Evolutionary conservation across 768 basidiomycete species (phyloP).

Genomic region (Termitomyces sp.): DNA sequence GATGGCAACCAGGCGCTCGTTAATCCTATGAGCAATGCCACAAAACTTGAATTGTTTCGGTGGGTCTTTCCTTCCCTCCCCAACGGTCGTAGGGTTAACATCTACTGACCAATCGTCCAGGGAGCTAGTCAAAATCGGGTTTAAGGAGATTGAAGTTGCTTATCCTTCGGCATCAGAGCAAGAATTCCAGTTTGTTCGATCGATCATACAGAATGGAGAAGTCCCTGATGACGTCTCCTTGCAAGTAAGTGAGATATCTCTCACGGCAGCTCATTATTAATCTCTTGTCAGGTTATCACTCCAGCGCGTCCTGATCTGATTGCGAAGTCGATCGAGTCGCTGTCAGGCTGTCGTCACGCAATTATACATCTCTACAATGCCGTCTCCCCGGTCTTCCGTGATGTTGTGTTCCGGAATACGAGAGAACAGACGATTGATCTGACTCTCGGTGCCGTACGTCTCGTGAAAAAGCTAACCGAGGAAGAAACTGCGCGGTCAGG

Average conservation of each 20-base stretch:
- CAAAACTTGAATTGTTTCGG: slow-evolving; percentile 50
- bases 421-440: slow-evolving; percentile 73
- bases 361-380: slow-evolving; percentile 91
- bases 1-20: slow-evolving; percentile 85
- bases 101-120: slow-evolving; percentile 57
- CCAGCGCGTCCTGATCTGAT: slow-evolving; percentile 81
- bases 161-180: slow-evolving; percentile 83
- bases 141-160: slow-evolving; percentile 85
- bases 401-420: slow-evolving; percentile 76
- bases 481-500: slow-evolving; percentile 64
- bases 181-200: slow-evolving; percentile 74
- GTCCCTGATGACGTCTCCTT: slow-evolving; percentile 78
- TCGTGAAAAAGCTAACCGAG: slow-evolving; percentile 65
- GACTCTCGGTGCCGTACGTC: slow-evolving; percentile 65
- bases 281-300: slow-evolving; percentile 57
- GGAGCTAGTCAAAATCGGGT: slow-evolving; percentile 68
- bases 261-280: background rate
- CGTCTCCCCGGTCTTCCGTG: slow-evolving; percentile 69
- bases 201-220: slow-evolving; percentile 59
- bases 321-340: slow-evolving; percentile 65
- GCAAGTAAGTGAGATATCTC: slow-evolving; percentile 45
- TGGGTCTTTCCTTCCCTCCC: slow-evolving; percentile 12
- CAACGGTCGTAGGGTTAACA: slow-evolving; percentile 24
- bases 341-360: slow-evolving; percentile 70
- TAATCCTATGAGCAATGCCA: slow-evolving; percentile 77